phyloP scores from a whole-genome alignment of 331 rosid species.

The Malus hybrid region DNA sequence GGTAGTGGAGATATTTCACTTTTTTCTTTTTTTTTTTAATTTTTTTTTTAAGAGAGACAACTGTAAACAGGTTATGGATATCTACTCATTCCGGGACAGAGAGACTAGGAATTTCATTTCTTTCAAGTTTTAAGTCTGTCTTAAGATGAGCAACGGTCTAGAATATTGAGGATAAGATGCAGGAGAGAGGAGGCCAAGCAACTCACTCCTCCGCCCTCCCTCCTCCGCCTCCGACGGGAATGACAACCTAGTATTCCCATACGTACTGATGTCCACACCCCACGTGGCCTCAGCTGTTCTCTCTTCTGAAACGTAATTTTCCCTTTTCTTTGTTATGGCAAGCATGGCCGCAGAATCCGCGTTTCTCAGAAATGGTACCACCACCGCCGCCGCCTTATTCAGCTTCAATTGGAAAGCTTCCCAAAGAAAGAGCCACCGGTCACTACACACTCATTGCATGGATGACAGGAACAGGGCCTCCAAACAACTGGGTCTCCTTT shows the following conservation, averaged over 20 bases:
- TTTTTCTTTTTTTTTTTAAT: no score
- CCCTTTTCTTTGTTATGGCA: conserved; percentile 13
- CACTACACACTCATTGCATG: conserved; percentile 20
- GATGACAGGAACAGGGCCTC: conserved; percentile 42
- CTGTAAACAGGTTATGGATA: accelerated
- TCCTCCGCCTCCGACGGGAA: no score
- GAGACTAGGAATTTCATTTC: no score
- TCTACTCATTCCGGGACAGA: accelerated
- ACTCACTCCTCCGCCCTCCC: no score
- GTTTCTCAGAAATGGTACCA: conserved; percentile 19
- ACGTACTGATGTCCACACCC: no score
- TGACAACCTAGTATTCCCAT: no score
- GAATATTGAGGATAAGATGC: neutral
- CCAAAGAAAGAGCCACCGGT: conserved; percentile 8
- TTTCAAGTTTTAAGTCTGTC: neutral
- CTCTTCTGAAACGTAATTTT: neutral
- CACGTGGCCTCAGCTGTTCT: no score
- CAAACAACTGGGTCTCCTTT: conserved; percentile 60
- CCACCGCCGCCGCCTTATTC: conserved; percentile 13
- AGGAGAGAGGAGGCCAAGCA: neutral
- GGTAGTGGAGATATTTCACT: no score
- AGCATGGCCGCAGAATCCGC: conserved; percentile 34
- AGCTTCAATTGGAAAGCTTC: conserved; percentile 27
- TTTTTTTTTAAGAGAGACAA: no score
- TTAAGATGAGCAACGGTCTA: neutral